phyloP scores from a whole-genome alignment of 73 alveolate genomes.

The Paramecium tetraurelia region DNA sequence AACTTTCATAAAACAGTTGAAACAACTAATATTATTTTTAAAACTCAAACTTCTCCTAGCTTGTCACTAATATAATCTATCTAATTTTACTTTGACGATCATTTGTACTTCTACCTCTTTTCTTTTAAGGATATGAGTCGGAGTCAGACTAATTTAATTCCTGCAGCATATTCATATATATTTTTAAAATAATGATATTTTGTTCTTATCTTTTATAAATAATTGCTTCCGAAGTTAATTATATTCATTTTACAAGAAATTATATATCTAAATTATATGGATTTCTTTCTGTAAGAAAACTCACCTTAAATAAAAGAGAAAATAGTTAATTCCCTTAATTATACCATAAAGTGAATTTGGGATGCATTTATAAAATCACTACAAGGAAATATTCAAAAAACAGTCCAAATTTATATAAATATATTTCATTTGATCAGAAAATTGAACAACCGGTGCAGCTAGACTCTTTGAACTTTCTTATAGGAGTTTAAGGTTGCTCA shows the following conservation, averaged over 20 bases:
- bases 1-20: neutral
- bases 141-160: neutral
- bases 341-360: neutral
- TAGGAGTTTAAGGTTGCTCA: neutral
- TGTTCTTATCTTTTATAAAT: neutral
- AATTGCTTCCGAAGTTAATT: neutral
- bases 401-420: neutral
- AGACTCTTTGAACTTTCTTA: neutral
- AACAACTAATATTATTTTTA: neutral
- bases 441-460: neutral
- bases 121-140: neutral
- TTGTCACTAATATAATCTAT: neutral
- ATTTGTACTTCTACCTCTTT: neutral
- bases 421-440: neutral
- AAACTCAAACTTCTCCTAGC: neutral
- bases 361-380: neutral
- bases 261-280: neutral
- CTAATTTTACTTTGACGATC: neutral
- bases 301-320: neutral
- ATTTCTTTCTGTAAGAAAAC: neutral
- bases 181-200: neutral
- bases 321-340: neutral
- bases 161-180: neutral
- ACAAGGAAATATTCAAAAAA: neutral
- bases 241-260: neutral